Conservation (phyloP, 2,329 filamentous ascomycete genomes). For the Cordyceps fumosorosea region DNA sequence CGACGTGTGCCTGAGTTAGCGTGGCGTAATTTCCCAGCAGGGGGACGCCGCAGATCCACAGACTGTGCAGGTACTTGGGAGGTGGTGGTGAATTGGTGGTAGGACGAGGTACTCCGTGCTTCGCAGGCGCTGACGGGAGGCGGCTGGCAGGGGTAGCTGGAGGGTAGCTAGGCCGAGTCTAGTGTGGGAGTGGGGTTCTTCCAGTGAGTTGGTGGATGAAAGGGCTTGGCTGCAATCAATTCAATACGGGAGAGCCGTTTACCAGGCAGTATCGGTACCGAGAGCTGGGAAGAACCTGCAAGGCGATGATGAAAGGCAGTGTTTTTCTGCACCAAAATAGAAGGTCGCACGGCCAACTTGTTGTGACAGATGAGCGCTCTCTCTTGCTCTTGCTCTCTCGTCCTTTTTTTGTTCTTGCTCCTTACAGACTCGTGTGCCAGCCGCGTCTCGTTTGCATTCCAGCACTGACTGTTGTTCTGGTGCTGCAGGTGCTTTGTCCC, state of each 20-base stretch:
- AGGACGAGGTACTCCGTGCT: neutral
- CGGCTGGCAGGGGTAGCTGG: neutral
- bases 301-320: no score
- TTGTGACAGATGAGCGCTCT: no score
- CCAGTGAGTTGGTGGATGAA: neutral
- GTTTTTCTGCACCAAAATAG: no score
- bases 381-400: no score
- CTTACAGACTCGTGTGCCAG: neutral
- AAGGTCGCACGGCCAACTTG: no score
- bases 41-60: constrained; percentile 1
- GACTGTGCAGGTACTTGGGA: neutral
- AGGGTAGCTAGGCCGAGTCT: neutral
- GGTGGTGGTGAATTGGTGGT: neutral
- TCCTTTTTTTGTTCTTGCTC: no score
- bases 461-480: neutral
- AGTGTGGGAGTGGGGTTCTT: neutral
- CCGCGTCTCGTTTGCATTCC: neutral
- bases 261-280: neutral
- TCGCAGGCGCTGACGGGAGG: neutral
- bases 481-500: neutral
- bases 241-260: neutral
- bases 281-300: no score
- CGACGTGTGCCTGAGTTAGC: constrained; percentile 4
- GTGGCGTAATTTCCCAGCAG: constrained; percentile 6
- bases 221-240: neutral